These are phyloP conservation scores for Suillus ampliporus DNA, from an alignment of 768 basidiomycete species.

Conservation along the genomic window DNA sequence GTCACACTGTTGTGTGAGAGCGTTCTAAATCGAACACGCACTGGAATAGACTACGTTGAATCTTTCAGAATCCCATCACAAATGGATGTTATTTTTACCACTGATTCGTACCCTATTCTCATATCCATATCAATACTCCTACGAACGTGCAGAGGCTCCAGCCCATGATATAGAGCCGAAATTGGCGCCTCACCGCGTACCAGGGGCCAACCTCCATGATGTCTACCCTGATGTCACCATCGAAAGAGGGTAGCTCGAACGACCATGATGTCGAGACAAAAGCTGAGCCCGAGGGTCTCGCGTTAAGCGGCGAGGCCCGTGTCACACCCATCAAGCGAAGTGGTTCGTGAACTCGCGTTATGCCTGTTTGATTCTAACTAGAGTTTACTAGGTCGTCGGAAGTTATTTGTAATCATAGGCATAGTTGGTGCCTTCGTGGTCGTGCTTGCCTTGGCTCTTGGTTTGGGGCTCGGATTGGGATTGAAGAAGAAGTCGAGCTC, in stretches of 20 bases:
- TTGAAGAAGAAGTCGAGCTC: conserved; percentile 25
- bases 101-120: neutral
- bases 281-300: neutral
- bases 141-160: conserved; percentile 14
- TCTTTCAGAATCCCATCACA: neutral
- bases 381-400: conserved; percentile 25
- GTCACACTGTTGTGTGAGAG: neutral
- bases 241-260: conserved; percentile 14
- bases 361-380: conserved; percentile 1
- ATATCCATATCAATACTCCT: neutral
- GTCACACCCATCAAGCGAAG: neutral
- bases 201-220: neutral
- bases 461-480: conserved; percentile 35
- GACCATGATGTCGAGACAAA: conserved; percentile 16
- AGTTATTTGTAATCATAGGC: conserved; percentile 18
- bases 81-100: neutral
- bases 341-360: conserved; percentile 1
- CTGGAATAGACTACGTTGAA: too few species aligned
- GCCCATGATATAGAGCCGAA: neutral
- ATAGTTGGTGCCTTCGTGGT: conserved; percentile 19
- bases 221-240: conserved; percentile 4
- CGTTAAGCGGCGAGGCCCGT: neutral
- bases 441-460: conserved; percentile 30
- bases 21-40: neutral
- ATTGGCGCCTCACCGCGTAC: neutral